phyloP scores from a whole-genome alignment of 2,329 filamentous ascomycete species.

The Alternaria triticimaculans region DNA sequence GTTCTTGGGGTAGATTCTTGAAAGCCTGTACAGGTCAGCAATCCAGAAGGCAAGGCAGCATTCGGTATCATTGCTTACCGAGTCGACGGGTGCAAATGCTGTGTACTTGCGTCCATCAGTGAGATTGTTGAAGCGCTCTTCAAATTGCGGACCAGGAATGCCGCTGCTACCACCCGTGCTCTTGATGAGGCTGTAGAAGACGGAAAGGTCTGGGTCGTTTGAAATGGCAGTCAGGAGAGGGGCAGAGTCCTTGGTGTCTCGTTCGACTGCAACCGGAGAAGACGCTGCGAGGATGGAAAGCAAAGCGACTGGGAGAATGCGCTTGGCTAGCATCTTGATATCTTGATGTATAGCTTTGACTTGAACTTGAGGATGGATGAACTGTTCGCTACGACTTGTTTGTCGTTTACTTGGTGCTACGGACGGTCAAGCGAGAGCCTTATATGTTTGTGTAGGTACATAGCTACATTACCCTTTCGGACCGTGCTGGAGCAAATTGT shows the following conservation, averaged over 20 bases:
- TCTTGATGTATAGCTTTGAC: neutral
- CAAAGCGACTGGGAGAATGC: neutral
- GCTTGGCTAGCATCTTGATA: neutral
- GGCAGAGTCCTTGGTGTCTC: neutral
- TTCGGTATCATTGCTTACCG: neutral
- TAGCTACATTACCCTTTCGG: neutral
- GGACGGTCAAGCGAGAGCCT: neutral
- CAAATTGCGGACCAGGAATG: neutral
- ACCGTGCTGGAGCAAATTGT: neutral
- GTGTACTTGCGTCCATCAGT: conserved; percentile 1
- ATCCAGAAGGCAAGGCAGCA: neutral
- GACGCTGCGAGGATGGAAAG: neutral
- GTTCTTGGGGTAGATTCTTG: neutral
- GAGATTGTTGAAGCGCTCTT: conserved; percentile 4
- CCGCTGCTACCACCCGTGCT: neutral
- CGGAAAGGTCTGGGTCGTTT: neutral
- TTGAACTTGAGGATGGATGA: neutral
- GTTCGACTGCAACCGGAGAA: neutral
- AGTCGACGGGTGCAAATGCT: conserved; percentile 1
- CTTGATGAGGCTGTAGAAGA: conserved; percentile 5
- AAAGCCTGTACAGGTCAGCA: neutral
- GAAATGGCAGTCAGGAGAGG: conserved; percentile 1
- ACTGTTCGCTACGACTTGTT: neutral
- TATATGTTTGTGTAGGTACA: neutral
- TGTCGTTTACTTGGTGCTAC: neutral